A percentile compares a stretch with the other conserved stretches of the same genome.
These are phyloP conservation scores for Fusarium piperis DNA, from an alignment of 2,329 filamentous ascomycete genomes.

Conservation along the genomic window DNA sequence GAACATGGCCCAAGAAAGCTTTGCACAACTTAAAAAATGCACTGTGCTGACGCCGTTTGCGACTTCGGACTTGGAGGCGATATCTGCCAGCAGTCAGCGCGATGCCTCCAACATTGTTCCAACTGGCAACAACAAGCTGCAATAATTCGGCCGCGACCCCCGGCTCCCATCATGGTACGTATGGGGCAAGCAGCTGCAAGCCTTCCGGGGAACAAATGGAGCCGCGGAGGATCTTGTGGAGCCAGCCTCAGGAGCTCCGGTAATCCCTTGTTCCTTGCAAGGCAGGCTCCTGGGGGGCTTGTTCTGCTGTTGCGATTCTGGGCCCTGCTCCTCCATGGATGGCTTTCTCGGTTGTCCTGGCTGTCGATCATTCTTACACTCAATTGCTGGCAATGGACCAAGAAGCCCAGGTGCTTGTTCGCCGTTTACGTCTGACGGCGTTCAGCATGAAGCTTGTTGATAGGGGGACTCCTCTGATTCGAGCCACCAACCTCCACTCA, in stretches of 20 bases:
- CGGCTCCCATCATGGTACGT: not conserved
- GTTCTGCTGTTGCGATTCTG: constrained; percentile 11
- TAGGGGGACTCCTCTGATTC: constrained; percentile 23
- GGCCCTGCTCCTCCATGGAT: constrained; percentile 18
- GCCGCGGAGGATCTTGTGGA: constrained; percentile 37
- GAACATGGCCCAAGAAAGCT: not conserved
- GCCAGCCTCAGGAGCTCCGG: constrained; percentile 22
- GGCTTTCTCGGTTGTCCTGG: constrained; percentile 13
- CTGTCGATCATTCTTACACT: constrained; percentile 24
- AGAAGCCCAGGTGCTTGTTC: constrained; percentile 1
- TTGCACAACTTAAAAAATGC: not conserved
- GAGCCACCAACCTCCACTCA: constrained; percentile 14
- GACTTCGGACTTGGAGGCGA: not conserved
- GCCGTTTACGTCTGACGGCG: not conserved
- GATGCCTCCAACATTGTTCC: not conserved
- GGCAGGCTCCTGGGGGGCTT: constrained; percentile 1
- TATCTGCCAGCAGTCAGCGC: not conserved
- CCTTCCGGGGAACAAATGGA: constrained; percentile 39
- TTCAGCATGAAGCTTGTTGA: constrained; percentile 7
- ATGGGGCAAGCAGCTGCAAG: constrained; percentile 32
- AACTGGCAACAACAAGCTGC: not conserved
- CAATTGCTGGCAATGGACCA: not conserved
- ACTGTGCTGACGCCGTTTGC: not conserved
- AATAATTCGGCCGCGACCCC: not conserved
- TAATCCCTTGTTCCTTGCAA: constrained; percentile 19